These are phyloP conservation scores for Pseudozyma sp. DNA, from an alignment of 1,284 basidiomycete species.

Conservation along the genomic window DNA sequence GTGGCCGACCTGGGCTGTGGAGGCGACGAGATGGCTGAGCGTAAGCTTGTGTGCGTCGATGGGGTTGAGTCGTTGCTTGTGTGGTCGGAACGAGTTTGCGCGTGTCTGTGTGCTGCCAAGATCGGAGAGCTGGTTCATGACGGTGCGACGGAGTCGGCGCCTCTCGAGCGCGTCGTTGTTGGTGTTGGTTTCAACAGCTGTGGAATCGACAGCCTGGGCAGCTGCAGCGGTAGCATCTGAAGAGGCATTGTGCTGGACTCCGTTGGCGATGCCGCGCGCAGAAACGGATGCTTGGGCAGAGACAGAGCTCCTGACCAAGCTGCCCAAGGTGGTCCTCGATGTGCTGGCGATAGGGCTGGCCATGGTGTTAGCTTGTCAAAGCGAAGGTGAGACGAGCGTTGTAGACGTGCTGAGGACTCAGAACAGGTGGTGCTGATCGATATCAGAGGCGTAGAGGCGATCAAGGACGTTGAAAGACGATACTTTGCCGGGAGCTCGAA, in stretches of 20 bases:
- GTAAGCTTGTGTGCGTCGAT: constrained; percentile 77
- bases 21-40: constrained; percentile 87
- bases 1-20: constrained; percentile 95
- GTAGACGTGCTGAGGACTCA: background rate
- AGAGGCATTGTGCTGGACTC: constrained; percentile 4
- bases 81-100: constrained; percentile 79
- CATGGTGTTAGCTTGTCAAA: constrained; percentile 18
- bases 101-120: constrained; percentile 83
- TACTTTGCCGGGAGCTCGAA: too few species aligned
- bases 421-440: background rate
- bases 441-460: background rate
- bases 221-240: constrained; percentile 14
- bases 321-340: constrained; percentile 46
- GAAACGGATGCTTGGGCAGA: constrained; percentile 5
- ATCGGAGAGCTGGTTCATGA: constrained; percentile 76
- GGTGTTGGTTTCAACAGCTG: constrained; percentile 16
- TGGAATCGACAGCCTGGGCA: constrained; percentile 2
- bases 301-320: constrained; percentile 24
- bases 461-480: too few species aligned
- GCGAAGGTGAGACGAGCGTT: background rate
- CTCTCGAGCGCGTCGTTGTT: constrained; percentile 27
- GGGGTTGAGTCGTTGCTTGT: constrained; percentile 79
- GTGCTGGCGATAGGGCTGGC: constrained; percentile 53
- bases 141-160: constrained; percentile 49
- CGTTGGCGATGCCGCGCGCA: constrained; percentile 23